Conservation (phyloP, 192 early-diverging fungal genomes). For the Coemansia erecta region DNA sequence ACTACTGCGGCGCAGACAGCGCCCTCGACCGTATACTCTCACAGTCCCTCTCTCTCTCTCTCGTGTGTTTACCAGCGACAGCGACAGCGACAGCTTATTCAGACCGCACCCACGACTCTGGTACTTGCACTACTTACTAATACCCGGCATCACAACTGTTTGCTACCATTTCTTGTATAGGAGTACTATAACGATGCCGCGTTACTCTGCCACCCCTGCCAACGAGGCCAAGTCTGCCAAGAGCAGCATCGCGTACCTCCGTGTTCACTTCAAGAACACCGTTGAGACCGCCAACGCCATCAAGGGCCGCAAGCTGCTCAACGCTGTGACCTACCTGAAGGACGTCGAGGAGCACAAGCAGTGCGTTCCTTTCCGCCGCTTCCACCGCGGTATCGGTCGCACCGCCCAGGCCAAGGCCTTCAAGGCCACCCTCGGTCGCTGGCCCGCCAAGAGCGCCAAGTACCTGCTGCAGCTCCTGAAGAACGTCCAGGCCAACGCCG, state of each 20-base stretch:
- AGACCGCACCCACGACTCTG: no score
- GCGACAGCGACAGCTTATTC: no score
- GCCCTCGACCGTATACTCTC: no score
- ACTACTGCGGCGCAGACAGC: no score
- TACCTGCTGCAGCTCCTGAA: constrained; percentile 90
- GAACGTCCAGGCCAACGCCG: constrained; percentile 97
- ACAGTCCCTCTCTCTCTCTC: no score
- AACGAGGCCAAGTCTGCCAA: constrained; percentile 82
- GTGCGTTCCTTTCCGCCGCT: constrained; percentile 94
- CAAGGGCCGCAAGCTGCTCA: constrained; percentile 85
- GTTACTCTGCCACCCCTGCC: constrained; percentile 81
- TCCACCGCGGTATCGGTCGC: constrained; percentile 95
- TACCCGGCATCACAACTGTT: not conserved
- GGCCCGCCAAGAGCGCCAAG: constrained; percentile 96
- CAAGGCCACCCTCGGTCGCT: constrained; percentile 82
- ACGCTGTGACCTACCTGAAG: constrained; percentile 89
- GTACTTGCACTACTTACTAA: not conserved
- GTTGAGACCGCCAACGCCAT: constrained; percentile 93
- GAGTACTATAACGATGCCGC: constrained; percentile 59
- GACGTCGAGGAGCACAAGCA: constrained; percentile 98
- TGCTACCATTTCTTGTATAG: constrained; percentile 11
- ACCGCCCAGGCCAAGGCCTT: constrained; percentile 95
- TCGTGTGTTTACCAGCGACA: no score
- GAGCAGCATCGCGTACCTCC: constrained; percentile 90
- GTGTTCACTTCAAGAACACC: constrained; percentile 98